Percentiles rank a stretch among this genome's conserved stretches.
Conservation (phyloP, 2,329 filamentous ascomycete genomes). For the Cercospora berteroae region DNA sequence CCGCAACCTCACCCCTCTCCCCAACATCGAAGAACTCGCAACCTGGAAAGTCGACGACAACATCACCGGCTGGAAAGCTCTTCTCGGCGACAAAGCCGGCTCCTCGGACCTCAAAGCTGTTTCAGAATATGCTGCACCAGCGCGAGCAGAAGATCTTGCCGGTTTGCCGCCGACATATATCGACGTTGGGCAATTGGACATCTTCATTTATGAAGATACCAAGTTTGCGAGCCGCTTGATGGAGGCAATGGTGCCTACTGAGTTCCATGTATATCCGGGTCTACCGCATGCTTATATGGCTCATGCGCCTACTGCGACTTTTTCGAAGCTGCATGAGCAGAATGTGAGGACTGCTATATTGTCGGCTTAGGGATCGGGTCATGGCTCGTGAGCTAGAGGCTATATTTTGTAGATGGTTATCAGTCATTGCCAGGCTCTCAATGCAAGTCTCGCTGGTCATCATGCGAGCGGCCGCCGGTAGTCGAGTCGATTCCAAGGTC, state of each 20-base stretch:
- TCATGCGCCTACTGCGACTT: constrained; percentile 19
- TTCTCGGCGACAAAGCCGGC: constrained; percentile 35
- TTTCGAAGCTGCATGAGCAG: constrained; percentile 17
- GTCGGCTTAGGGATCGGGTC: background rate
- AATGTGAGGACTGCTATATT: constrained; percentile 19
- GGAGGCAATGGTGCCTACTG: constrained; percentile 41
- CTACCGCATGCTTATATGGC: constrained; percentile 44
- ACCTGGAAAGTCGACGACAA: constrained; percentile 43
- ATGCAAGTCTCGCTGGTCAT: background rate
- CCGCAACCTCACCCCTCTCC: constrained; percentile 36
- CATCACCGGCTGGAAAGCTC: constrained; percentile 43
- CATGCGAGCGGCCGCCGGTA: background rate
- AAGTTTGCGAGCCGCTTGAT: constrained; percentile 43
- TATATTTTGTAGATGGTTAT: background rate
- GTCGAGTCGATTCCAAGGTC: background rate
- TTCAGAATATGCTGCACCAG: constrained; percentile 28
- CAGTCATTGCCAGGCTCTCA: background rate
- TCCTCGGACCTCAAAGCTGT: constrained; percentile 18
- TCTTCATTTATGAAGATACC: constrained; percentile 45
- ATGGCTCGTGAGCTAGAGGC: background rate
- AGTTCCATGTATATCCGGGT: constrained; percentile 49
- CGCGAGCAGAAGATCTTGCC: constrained; percentile 25
- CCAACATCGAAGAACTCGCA: constrained; percentile 37
- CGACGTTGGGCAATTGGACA: constrained; percentile 45
- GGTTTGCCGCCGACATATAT: constrained; percentile 48